Conservation (phyloP, 2,329 filamentous ascomycete species). For the Ascochyta pisi region DNA sequence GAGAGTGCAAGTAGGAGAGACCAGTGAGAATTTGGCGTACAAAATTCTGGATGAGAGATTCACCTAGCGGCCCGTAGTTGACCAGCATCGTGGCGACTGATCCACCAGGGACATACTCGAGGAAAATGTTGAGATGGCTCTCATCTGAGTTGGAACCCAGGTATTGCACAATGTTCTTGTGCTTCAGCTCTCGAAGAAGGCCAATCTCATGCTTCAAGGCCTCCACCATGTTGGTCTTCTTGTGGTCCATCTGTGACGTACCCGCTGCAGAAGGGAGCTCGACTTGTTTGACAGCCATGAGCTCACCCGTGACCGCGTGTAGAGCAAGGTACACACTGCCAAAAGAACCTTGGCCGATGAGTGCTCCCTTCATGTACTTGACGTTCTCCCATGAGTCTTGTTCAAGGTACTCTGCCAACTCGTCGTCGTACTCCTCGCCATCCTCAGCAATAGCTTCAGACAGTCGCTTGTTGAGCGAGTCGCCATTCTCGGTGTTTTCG, state of each 20-base stretch:
- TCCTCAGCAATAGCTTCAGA: constrained; percentile 87
- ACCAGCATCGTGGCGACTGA: constrained; percentile 99
- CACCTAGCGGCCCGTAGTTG: constrained; percentile 93
- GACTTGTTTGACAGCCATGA: constrained; percentile 98
- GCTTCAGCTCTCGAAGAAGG: constrained; percentile 89
- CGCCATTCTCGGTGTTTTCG: constrained; percentile 62
- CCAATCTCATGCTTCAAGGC: constrained; percentile 96
- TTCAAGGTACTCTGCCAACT: constrained; percentile 86
- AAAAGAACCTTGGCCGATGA: constrained; percentile 97
- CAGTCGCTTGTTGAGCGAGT: constrained; percentile 81
- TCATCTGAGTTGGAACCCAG: constrained; percentile 92
- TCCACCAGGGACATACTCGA: constrained; percentile 97
- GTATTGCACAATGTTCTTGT: constrained; percentile 98
- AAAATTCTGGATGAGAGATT: constrained; percentile 94
- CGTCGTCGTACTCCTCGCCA: constrained; percentile 89
- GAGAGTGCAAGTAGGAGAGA: constrained; percentile 89
- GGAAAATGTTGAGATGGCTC: constrained; percentile 97
- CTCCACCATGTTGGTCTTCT: constrained; percentile 98
- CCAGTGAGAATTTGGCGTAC: constrained; percentile 94
- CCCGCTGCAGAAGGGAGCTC: constrained; percentile 84
- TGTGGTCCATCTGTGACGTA: constrained; percentile 75
- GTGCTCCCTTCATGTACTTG: constrained; percentile 98
- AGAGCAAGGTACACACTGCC: constrained; percentile 94
- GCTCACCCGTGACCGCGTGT: constrained; percentile 93
- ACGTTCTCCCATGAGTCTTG: constrained; percentile 95